phyloP scores from a whole-genome alignment of 2,329 filamentous ascomycete genomes.

The Colletotrichum plurivorum region DNA sequence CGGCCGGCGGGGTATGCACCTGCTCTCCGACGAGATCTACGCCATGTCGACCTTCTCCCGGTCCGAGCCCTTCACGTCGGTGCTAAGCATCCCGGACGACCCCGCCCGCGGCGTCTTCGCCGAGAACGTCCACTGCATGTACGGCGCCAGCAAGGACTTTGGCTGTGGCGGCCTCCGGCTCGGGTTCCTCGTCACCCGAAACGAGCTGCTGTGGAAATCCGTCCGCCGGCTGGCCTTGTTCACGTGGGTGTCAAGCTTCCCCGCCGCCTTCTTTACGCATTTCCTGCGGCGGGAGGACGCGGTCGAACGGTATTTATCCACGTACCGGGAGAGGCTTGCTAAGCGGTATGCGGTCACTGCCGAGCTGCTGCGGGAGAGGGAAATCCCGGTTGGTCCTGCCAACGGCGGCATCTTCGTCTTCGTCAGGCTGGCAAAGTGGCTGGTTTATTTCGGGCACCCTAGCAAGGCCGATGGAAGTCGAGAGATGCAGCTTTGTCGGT shows the following conservation, averaged over 20 bases:
- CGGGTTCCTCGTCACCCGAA: slow-evolving; percentile 23
- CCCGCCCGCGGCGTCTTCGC: neutral
- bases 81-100: slow-evolving; percentile 18
- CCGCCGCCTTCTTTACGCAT: neutral
- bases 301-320: neutral
- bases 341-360: slow-evolving; percentile 9
- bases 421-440: slow-evolving; percentile 13
- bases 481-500: slow-evolving; percentile 8
- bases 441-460: neutral
- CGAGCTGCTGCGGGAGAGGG: neutral
- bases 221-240: slow-evolving; percentile 1
- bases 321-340: slow-evolving; percentile 14
- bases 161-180: slow-evolving; percentile 20
- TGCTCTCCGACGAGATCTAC: slow-evolving; percentile 24
- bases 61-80: slow-evolving; percentile 9
- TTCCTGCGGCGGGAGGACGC: neutral
- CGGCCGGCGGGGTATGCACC: slow-evolving; percentile 14
- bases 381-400: slow-evolving; percentile 7
- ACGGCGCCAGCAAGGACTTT: slow-evolving; percentile 29
- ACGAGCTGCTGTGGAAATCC: slow-evolving; percentile 3
- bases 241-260: slow-evolving; percentile 15
- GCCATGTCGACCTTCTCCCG: slow-evolving; percentile 14
- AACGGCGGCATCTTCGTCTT: slow-evolving; percentile 20
- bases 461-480: neutral
- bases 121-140: slow-evolving; percentile 25